A percentile compares a stretch with the other conserved stretches of the same genome.
Evolutionary conservation across 768 basidiomycete species (phyloP).

Genomic region (Termitomyces sp.): DNA sequence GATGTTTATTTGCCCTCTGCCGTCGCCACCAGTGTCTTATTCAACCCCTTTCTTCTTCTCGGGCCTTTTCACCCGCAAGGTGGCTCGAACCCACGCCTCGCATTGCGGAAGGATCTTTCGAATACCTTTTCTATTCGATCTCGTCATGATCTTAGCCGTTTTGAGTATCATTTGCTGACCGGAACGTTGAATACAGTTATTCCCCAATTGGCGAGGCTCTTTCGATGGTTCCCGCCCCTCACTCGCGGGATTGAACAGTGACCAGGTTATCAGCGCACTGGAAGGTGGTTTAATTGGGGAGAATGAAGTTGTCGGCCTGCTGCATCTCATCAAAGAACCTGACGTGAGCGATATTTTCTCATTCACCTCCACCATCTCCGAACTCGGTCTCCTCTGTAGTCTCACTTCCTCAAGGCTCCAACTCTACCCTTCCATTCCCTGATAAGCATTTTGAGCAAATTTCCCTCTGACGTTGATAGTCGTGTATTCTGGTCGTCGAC

Average conservation of each 20-base stretch:
- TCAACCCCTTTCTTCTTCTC: neutral
- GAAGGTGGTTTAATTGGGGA: conserved; percentile 66
- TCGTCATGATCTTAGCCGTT: neutral
- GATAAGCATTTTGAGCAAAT: conserved; percentile 70
- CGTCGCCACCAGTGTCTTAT: neutral
- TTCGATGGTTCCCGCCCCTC: conserved; percentile 71
- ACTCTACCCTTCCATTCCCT: conserved; percentile 80
- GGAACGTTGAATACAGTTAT: conserved; percentile 43
- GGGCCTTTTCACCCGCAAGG: neutral
- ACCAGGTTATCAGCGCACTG: conserved; percentile 54
- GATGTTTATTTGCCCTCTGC: neutral
- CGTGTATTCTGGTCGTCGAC: conserved; percentile 68
- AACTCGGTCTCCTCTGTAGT: conserved; percentile 37
- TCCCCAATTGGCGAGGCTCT: conserved; percentile 75
- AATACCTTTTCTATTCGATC: neutral
- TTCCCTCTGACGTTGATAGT: conserved; percentile 73
- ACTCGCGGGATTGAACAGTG: conserved; percentile 57
- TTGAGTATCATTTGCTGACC: conserved; percentile 1
- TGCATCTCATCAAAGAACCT: conserved; percentile 71
- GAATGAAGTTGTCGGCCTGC: conserved; percentile 58
- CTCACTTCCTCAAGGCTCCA: conserved; percentile 84
- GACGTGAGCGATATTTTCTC: conserved; percentile 47
- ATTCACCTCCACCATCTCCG: neutral
- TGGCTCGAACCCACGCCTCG: too few relatives aligned
- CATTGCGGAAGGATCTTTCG: neutral